Base-by-base conservation (phyloP, 208 protist genomes). In the Leishmania major region DNA sequence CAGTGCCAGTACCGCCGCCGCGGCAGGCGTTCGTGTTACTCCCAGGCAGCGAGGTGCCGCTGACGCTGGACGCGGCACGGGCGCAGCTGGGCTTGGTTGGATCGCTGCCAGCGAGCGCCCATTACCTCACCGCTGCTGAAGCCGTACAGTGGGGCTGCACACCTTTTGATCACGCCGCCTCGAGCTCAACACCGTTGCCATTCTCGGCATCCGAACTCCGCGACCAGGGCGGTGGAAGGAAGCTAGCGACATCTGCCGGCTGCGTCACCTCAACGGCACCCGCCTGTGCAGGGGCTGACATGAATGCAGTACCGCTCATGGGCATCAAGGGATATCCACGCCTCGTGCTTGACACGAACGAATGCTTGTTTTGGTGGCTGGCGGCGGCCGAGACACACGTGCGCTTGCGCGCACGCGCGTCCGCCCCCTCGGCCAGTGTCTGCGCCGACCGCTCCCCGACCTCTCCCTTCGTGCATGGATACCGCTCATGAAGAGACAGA, bases 291-390 rank as follows among this genome's bases (percentile, higher is more conserved):
- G 19, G 28, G 70, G 28, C 70, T 53, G 70, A 74, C 70, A 74
- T 53, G 70, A 51, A 74, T 31, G 43, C 22, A 19, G 69, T 77
- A 11, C 75, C 83, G 43, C 49, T 74, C 13, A 60, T 89, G 28
- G 88, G 88, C 74, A 76, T 95, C 3, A 88, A 87, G 40, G 92
- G 90, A 69, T 60, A 60, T 4, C 80, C 81, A n/a, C 89, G 87
- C 37, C 35, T 87, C 11, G 75, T 93, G 31, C 19, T 60, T 28
- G 88, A 90, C 64, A 87, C 87, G 28, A 93, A 92, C 72, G 92
- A 93, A 78, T 84, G 89, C 57, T 69, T 90, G 43, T 95, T 85
- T 81, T 95, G 92, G 92, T 81, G 80, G 35, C 84, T 95, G 1
- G 82, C 77, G 17, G 92, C 90, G 7, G 59, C 87, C 19, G 87